Percentiles rank a stretch among this genome's conserved stretches.
phyloP scores from a whole-genome alignment of 75 land plant genomes.

The Cryptomeria japonica region DNA sequence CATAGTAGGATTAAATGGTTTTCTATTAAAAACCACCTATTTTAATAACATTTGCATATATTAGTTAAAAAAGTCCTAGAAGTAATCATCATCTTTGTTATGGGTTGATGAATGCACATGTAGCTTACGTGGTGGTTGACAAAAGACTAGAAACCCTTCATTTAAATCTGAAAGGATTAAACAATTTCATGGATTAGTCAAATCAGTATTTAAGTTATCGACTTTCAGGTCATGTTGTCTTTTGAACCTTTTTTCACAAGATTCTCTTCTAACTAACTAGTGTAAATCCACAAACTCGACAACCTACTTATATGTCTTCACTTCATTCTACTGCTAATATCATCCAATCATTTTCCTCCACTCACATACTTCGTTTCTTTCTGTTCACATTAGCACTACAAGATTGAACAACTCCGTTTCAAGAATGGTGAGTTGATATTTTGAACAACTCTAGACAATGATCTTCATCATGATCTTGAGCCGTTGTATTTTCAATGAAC shows the following conservation, averaged over 20 bases:
- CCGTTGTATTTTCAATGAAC: background rate
- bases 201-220: too few relatives aligned
- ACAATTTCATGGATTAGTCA: too few relatives aligned
- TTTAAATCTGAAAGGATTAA: too few relatives aligned
- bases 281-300: too few relatives aligned
- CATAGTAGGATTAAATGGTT: background rate
- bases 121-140: background rate
- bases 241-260: background rate
- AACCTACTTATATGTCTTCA: background rate
- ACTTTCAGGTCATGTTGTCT: too few relatives aligned
- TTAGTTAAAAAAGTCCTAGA: background rate
- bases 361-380: background rate
- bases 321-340: background rate
- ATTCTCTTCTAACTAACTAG: background rate
- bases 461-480: background rate
- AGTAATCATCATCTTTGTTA: background rate
- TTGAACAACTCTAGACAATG: background rate
- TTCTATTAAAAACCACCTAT: background rate
- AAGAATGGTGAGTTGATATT: background rate
- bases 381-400: background rate
- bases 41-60: background rate
- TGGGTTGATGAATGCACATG: background rate
- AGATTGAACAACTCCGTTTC: background rate
- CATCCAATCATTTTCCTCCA: background rate
- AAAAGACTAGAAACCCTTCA: too few relatives aligned